Conservation (phyloP, 768 basidiomycete genomes). For the Leccinum subgranulosum region DNA sequence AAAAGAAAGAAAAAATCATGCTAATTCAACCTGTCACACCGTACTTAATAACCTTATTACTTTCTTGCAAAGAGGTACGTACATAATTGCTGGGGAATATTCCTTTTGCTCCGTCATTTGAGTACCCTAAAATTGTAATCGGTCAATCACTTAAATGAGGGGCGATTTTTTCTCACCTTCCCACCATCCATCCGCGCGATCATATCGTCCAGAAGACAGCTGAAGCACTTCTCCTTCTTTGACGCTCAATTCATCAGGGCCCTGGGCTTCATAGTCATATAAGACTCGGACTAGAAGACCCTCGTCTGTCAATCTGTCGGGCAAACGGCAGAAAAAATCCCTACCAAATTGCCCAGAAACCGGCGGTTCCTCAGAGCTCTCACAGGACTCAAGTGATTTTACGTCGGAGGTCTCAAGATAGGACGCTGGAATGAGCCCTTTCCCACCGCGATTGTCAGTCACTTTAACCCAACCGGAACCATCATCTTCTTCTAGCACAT, state of each 20-base stretch:
- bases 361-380: conserved; percentile 22
- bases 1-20: conserved; percentile 25
- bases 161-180: conserved; percentile 53
- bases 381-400: conserved; percentile 13
- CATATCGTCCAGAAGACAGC: conserved; percentile 57
- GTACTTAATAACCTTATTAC: conserved; percentile 22
- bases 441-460: conserved; percentile 48
- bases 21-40: conserved; percentile 46
- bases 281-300: conserved; percentile 64
- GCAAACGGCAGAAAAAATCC: conserved; percentile 16
- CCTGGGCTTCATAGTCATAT: conserved; percentile 75
- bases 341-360: conserved; percentile 51
- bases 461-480: conserved; percentile 89
- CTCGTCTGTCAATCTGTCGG: conserved; percentile 4
- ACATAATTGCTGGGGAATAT: conserved; percentile 92
- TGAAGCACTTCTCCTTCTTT: conserved; percentile 60
- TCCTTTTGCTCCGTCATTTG: conserved; percentile 59
- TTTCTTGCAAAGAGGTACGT: conserved; percentile 32
- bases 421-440: conserved; percentile 82
- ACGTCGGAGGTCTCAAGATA: conserved; percentile 52
- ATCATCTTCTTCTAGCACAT: conserved; percentile 75
- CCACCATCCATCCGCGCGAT: conserved; percentile 82
- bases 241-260: conserved; percentile 65
- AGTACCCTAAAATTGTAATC: conserved; percentile 48
- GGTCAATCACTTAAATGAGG: conserved; percentile 22